Evolutionary conservation across 163 green algal species (phyloP), one percentile per base, ranked within the genome.

Genomic region (Volvox carteri): DNA sequence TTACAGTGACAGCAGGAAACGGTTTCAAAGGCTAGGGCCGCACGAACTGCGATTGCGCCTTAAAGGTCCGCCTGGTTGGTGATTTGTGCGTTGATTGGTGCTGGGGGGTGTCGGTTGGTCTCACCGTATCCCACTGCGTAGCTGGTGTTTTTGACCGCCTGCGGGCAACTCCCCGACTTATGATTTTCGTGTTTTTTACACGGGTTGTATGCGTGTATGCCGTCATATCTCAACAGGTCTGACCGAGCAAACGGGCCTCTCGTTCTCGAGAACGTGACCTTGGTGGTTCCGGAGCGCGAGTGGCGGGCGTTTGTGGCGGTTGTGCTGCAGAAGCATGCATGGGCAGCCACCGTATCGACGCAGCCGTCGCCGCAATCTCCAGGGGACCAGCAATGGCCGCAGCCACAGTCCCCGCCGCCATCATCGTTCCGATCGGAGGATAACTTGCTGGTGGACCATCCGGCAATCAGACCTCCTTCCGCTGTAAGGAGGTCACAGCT

Each of bases 281-380:
- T 85, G 52, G 77, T 85, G 52, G 11, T 85, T 25, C 77, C 52
- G 50, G 77, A 85, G 77, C 33, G 19, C 21, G 77, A 85, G 54
- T 85, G 77, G 77, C 37, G 77, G 12, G 77, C 77, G 6, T 25
- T 85, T 33, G 77, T 52, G 52, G 77, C 77, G 1, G 77, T 52
- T 0, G 1, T 85, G 21, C 52, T 85, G 52, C 52, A 41, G 21
- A 33, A 46, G 33, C 77, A 73, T 21, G 19, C 50, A 5, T 7
- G 35, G 8, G 6, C n/a, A 4, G 46, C 74, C 37, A 33, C 33
- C 28, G 1, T 16, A 16, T 46, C 14, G 30, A n/a, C 46, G 19
- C 35, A 83, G 46, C 2, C 46, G 46, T 9, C 8, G 14, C 46
- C 6, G 46, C 28, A 65, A 30, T 6, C 0, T 21, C 73, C 18